phyloP scores from a whole-genome alignment of 306 rosid genomes.

The Fagus sylvatica region DNA sequence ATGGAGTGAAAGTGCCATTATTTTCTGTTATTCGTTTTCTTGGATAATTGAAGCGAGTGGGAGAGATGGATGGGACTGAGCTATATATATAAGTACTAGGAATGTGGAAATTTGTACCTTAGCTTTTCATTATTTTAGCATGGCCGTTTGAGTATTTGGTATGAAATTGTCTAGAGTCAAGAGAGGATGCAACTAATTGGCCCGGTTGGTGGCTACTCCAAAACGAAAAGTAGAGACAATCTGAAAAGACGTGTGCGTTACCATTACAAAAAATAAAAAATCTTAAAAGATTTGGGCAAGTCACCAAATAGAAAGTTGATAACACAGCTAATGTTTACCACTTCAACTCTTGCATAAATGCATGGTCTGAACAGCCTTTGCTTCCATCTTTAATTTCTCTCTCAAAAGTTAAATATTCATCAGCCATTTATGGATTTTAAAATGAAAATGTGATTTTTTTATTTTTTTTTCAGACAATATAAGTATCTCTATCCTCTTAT shows the following conservation, averaged over 20 bases:
- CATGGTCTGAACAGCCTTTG: neutral
- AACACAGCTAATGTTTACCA: conserved; percentile 32
- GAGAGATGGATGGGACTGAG: conserved; percentile 46
- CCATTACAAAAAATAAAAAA: neutral
- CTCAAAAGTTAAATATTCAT: neutral
- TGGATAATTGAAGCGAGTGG: conserved; percentile 30
- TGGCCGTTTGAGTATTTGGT: conserved; percentile 35
- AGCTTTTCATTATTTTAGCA: conserved; percentile 7
- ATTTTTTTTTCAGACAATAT: too few relatives aligned
- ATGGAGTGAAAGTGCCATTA: conserved; percentile 45
- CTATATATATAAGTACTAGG: conserved; percentile 32
- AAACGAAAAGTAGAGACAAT: conserved; percentile 26
- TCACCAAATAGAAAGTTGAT: conserved; percentile 51
- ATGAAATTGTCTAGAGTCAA: conserved; percentile 54
- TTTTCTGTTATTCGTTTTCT: conserved; percentile 15
- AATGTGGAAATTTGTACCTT: neutral
- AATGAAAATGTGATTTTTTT: too few relatives aligned
- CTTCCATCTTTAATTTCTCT: neutral
- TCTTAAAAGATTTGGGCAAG: conserved; percentile 10
- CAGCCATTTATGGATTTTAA: neutral
- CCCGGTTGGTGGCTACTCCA: conserved; percentile 67
- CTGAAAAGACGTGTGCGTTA: neutral
- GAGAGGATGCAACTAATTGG: conserved; percentile 77
- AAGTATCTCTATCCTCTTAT: too few relatives aligned
- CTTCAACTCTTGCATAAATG: conserved; percentile 10